These are phyloP conservation scores for Wickerhamomyces strasburgensis DNA, from an alignment of 805 yeast species.

Conservation along the genomic window DNA sequence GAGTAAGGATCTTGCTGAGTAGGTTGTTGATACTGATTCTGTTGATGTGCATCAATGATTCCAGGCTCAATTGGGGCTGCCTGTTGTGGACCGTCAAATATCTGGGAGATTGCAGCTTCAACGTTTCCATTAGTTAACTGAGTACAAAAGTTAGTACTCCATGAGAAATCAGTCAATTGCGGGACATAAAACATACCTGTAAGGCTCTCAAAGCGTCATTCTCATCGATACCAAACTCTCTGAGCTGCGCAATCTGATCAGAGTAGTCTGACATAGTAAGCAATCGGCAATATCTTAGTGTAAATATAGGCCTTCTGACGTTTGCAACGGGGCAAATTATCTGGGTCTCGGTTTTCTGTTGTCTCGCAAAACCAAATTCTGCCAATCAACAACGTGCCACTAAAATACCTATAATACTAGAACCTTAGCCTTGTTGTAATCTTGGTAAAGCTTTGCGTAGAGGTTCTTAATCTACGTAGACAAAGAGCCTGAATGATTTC, in stretches of 20 bases:
- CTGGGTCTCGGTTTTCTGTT: too few species aligned
- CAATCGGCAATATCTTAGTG: too few species aligned
- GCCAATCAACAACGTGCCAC: too few species aligned
- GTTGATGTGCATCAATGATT: not conserved
- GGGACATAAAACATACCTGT: constrained; percentile 7
- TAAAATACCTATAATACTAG: too few species aligned
- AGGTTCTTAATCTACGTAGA: not conserved
- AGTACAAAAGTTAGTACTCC: not conserved
- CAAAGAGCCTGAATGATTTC: too few species aligned
- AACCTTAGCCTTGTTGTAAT: too few species aligned
- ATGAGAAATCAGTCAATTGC: not conserved
- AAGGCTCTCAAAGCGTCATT: constrained; percentile 3
- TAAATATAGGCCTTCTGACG: too few species aligned
- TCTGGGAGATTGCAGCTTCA: constrained; percentile 30
- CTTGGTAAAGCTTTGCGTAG: too few species aligned
- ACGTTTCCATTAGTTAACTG: constrained; percentile 27
- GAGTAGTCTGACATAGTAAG: too few species aligned
- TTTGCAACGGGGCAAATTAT: too few species aligned
- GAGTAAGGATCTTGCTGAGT: constrained; percentile 1
- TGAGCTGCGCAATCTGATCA: constrained; percentile 3
- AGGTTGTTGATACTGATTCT: not conserved
- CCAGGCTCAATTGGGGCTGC: constrained; percentile 1
- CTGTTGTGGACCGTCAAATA: constrained; percentile 28
- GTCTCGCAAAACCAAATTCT: too few species aligned
- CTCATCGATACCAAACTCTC: constrained; percentile 2